Evolutionary conservation across 78 protist genomes (phyloP), one percentile per base, ranked within the genome.

Genomic region (Dictyostelium firmibasis): DNA sequence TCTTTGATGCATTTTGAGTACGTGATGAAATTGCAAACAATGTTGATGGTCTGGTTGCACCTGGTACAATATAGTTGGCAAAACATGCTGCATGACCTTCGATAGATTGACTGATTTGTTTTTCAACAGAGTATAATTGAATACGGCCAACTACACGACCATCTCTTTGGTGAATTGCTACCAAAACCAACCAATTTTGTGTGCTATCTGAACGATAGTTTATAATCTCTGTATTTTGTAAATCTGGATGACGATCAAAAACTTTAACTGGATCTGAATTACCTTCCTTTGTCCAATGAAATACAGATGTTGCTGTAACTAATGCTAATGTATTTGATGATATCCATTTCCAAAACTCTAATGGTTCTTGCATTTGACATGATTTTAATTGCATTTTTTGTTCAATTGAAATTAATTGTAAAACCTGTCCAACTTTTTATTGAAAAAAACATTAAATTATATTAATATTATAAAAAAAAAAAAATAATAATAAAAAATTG

Each of bases 331-430:
- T 97, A 41, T 53, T 84, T 20, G 77, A 84, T 43, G 91, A 57
- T 85, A 99, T 91, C 99, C 99, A 99, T 67, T 96, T 94, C 99
- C 99, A 99, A 95, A 92, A 99, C 27, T 95, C 98, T 2, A 99
- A 98, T 16, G 94, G 96, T 78, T 98, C 99, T 16, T 77, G 23
- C 88, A 98, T 87, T 60, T 27, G 84, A 74, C n/a, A 27, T 27
- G 97, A 81, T 94, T 98, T 98, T 96, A 99, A 41, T 91, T 97
- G 97, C 64, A 85, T 57, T 86, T 97, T 94, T 95, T 95, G 84
- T 74, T 99, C 99, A 81, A 99, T 77, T 95, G 98, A 94, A 93
- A 98, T 98, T 85, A 99, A 97, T 95, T 99, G 99, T 25, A 99
- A 72, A 20, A 27, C 23, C n/a, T 70, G 31, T 23, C 97, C 98